Conservation (phyloP, 768 basidiomycete genomes). For the Amanita molliuscula region DNA sequence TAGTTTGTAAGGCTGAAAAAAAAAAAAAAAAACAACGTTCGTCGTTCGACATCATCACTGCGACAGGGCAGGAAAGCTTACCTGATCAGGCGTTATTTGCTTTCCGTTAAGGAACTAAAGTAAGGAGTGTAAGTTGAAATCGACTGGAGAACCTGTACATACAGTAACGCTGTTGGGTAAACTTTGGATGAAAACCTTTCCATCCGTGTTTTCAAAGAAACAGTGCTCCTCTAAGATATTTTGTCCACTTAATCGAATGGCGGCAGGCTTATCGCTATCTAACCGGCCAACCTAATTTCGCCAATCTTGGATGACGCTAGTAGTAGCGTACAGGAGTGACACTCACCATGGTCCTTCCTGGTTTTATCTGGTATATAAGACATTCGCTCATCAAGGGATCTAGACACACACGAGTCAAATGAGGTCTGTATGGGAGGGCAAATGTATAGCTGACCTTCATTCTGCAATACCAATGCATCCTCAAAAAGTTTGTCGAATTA, state of each 20-base stretch:
- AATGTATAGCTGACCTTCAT: constrained; percentile 46
- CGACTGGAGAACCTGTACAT: constrained; percentile 18
- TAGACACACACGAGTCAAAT: constrained; percentile 21
- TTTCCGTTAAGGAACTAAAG: constrained; percentile 88
- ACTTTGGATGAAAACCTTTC: constrained; percentile 74
- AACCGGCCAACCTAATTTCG: constrained; percentile 66
- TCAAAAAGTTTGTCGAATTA: neutral
- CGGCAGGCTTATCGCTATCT: constrained; percentile 71
- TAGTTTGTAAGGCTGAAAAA: constrained; percentile 61
- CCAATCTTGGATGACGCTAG: constrained; percentile 1
- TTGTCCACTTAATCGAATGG: constrained; percentile 87
- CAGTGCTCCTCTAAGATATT: constrained; percentile 93
- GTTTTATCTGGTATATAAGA: constrained; percentile 86
- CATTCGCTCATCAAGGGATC: constrained; percentile 98
- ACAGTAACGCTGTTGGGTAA: constrained; percentile 79
- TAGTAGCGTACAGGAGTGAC: constrained; percentile 5
- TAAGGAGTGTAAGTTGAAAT: constrained; percentile 8
- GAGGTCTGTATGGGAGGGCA: constrained; percentile 8
- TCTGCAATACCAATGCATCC: constrained; percentile 26
- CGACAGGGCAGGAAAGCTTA: constrained; percentile 21
- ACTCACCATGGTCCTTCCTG: constrained; percentile 66
- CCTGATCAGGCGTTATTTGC: constrained; percentile 68
- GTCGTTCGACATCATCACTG: neutral
- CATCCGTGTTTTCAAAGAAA: constrained; percentile 77
- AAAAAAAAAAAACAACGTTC: constrained; percentile 4